Evolutionary conservation across 2,329 filamentous ascomycete genomes (phyloP), one percentile per base, ranked within the genome.

Genomic region (Fusarium tjaetaba): DNA sequence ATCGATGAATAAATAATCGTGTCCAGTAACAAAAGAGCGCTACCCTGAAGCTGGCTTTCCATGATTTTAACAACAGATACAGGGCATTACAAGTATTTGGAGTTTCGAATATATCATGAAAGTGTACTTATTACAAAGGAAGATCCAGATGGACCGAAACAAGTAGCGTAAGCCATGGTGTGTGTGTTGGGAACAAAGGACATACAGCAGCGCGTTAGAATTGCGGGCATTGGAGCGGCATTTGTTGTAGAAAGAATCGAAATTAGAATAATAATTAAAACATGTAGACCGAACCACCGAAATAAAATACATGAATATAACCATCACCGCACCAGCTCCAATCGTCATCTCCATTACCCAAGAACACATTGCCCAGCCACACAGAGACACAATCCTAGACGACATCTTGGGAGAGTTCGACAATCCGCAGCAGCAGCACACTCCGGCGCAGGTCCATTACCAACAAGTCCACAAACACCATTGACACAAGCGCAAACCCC

Each of bases 161-260:
- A 15, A 36, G 15, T 9, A 36, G 15, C 15, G 15, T 36, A 36
- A 15, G 34, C 9, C 8, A 36, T 16, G 3, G 15, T 15, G 11
- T 7, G 15, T 15, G 11, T 7, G 6, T 7, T 30, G 13, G 11
- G 16, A 11, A 14, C 26, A 1, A 14, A 34, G 15, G 20, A 20
- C 16, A 20, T 7, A 51, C 6, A 24, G 7, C 11, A 11, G 2
- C 4, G 5, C 2, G 2, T 13, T 2, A 5, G 22, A 0, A 14
- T 3, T 1, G 13, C 7, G 5, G 6, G 5, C 0, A 2, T 7
- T 22, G 3, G 16, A 22, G 8, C 10, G 5, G 9, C 8, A 36
- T 11, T 4, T 4, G 13, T 20, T 5, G 24, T 36, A 13, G 5
- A 2, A 7, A 16, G 14, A 28, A 53, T 18, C 5, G 8, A 28